Evolutionary conservation across 139 green algal species (phyloP), one percentile per base, ranked within the genome.

Genomic region (Tetradesmus obliquus): DNA sequence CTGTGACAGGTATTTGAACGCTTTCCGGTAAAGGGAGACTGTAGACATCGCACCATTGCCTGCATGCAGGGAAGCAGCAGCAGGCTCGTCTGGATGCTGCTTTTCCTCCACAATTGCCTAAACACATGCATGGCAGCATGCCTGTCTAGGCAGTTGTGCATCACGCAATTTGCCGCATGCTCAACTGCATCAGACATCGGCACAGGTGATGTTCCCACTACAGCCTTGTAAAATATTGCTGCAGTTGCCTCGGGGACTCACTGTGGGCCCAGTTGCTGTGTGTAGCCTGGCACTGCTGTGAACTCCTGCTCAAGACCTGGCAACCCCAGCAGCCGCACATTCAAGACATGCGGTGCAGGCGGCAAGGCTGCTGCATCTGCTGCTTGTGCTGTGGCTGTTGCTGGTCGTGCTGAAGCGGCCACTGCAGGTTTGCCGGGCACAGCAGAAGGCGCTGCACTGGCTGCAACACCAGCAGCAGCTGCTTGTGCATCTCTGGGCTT

Each of bases 261-360:
- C 84, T 81, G 60, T 7, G 55, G 24, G 9, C 62, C 62, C 10
- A 81, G 24, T 32, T 60, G 62, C n/a, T 62, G 32, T 22, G 45
- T 66, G 51, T 60, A 55, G 24, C 84, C 84, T 82, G 60, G 24
- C 12, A 60, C 84, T 81, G 84, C 84, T 51, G 84, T 58, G 1
- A 89, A 5, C 17, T 80, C 84, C 45, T 89, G 84, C 60, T 89
- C 32, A 19, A 89, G 84, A 13, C 84, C 84, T 20, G 55, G 24
- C 45, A 89, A 51, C 17, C 84, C 84, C 15, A 4, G 20, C 32
- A 89, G 32, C 5, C 55, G 55, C 1, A 89, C 45, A 3, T 89
- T 24, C 60, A 89, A 5, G 3, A 51, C 69, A 45, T 89, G 62
- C 19, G 55, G 22, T 55, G 83, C 83, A 54, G 22, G 20, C 17